A percentile compares a stretch with the other conserved stretches of the same genome.
Conservation (phyloP, 176 grass and related monocot species). For the Zoysia pacifica region DNA sequence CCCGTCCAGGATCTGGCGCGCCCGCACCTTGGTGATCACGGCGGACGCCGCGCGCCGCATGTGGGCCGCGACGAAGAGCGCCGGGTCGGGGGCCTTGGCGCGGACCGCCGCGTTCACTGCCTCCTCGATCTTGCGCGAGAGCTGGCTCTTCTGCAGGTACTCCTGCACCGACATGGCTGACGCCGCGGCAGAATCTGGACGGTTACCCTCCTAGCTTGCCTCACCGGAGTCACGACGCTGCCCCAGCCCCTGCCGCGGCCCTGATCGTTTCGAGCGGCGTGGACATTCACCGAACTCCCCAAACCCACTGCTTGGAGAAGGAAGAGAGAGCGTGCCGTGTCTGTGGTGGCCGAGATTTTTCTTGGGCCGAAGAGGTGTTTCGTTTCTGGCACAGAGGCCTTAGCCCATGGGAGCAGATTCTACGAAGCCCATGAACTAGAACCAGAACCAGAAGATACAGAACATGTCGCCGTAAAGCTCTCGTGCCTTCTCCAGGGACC, state of each 20-base stretch:
- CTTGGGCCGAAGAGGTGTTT: neutral
- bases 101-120: constrained; percentile 97
- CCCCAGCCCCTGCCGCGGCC: neutral
- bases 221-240: neutral
- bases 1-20: constrained; percentile 90
- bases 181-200: neutral
- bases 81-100: constrained; percentile 72
- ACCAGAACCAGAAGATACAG: neutral
- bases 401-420: neutral
- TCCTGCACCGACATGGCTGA: constrained; percentile 92
- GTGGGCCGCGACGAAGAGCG: constrained; percentile 90
- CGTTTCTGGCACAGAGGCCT: neutral
- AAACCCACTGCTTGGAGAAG: neutral
- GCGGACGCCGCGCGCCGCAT: constrained; percentile 75
- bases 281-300: constrained; percentile 2
- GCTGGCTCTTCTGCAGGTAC: constrained; percentile 86
- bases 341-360: neutral
- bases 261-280: constrained; percentile 1
- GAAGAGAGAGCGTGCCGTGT: neutral
- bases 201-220: neutral
- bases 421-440: neutral
- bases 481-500: neutral
- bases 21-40: constrained; percentile 85
- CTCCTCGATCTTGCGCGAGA: constrained; percentile 95
- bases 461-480: constrained; percentile 4